Evolutionary conservation across 768 basidiomycete species (phyloP).

Genomic region (Tulasnella sp.): DNA sequence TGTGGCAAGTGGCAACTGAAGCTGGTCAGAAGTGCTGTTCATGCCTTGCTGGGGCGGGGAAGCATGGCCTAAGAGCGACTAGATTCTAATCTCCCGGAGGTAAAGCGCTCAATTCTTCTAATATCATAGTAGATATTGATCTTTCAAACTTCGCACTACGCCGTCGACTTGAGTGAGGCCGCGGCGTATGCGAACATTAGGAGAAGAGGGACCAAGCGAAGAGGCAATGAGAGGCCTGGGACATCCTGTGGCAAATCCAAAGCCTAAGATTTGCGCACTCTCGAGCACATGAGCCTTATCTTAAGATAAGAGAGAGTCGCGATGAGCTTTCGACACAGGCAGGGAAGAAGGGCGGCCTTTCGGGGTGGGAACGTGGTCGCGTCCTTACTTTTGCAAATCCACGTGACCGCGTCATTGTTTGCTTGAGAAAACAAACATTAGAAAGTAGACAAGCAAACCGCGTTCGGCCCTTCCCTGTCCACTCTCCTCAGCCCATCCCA

Average conservation of each 20-base stretch:
- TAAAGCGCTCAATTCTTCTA: not conserved
- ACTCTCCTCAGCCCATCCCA: not conserved
- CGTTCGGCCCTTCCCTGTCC: not conserved
- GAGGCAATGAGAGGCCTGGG: not conserved
- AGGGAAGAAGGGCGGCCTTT: not conserved
- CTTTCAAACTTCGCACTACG: not conserved
- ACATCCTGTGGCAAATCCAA: not conserved
- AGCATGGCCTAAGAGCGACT: not conserved
- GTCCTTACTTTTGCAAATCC: not conserved
- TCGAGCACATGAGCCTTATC: not conserved
- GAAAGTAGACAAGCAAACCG: not conserved
- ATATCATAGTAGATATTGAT: not conserved
- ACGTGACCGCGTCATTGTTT: constrained; percentile 2
- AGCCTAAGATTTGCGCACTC: not conserved
- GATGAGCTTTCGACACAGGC: not conserved
- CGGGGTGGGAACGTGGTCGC: not conserved
- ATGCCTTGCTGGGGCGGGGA: not conserved
- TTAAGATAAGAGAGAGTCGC: not conserved
- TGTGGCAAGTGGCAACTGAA: not conserved
- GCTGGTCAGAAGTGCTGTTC: not conserved
- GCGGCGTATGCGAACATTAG: not conserved
- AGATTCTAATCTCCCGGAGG: not conserved
- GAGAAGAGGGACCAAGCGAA: not conserved
- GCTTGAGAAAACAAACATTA: not conserved
- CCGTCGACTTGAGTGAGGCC: not conserved